Percentiles rank a stretch among this genome's conserved stretches.
phyloP scores from a whole-genome alignment of 1,284 basidiomycete species.

The Pseudozyma tsukubaensis region DNA sequence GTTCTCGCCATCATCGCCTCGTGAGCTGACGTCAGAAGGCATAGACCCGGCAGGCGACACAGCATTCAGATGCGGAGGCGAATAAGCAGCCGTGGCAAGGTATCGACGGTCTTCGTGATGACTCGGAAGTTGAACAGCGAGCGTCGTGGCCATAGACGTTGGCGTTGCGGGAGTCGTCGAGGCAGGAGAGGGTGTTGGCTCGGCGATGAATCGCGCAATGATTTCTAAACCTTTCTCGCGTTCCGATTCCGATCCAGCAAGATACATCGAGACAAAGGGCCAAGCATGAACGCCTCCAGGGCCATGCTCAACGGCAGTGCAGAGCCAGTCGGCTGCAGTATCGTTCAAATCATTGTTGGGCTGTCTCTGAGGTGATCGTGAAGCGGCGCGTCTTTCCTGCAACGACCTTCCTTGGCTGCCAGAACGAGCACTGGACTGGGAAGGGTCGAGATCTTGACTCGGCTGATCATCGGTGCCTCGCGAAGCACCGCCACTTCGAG shows the following conservation, averaged over 20 bases:
- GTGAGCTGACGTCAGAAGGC: conserved; percentile 51
- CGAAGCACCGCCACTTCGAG: background rate
- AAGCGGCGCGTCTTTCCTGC: conserved; percentile 41
- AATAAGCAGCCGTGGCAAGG: conserved; percentile 13
- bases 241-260: conserved; percentile 57
- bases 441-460: conserved; percentile 32
- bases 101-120: conserved; percentile 5
- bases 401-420: conserved; percentile 10
- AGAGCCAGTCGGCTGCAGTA: conserved; percentile 39
- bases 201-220: conserved; percentile 59
- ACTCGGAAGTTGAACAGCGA: conserved; percentile 25
- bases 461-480: conserved; percentile 24
- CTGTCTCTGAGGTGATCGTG: conserved; percentile 27
- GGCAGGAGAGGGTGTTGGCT: conserved; percentile 17
- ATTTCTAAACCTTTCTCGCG: conserved; percentile 63
- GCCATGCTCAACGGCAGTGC: conserved; percentile 60
- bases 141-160: conserved; percentile 2
- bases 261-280: conserved; percentile 67
- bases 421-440: background rate
- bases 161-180: conserved; percentile 31
- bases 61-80: conserved; percentile 47
- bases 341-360: conserved; percentile 2
- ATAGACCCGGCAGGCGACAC: conserved; percentile 55
- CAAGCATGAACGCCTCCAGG: conserved; percentile 66
- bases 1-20: conserved; percentile 31